Conservation (phyloP, 1,284 basidiomycete genomes). For the Trametes sp. region DNA sequence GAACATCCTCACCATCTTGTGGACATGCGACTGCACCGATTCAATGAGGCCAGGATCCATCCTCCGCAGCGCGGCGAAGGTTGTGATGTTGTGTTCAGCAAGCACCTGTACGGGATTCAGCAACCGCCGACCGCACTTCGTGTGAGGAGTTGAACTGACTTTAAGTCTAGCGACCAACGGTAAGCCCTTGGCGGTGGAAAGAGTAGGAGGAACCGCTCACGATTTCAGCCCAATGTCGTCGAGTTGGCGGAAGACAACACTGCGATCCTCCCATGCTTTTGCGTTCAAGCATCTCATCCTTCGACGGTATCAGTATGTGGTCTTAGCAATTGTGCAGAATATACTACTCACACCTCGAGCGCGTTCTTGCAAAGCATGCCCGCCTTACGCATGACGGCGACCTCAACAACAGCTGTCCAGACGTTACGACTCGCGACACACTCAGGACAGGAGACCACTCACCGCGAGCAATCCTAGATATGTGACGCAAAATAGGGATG, state of each 20-base stretch:
- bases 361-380: constrained; percentile 74
- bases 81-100: constrained; percentile 73
- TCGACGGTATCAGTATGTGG: not conserved
- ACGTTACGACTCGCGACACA: not conserved
- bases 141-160: constrained; percentile 44
- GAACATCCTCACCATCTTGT: not conserved
- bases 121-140: not conserved
- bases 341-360: constrained; percentile 66
- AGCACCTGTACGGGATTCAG: constrained; percentile 62
- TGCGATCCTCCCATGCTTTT: constrained; percentile 87
- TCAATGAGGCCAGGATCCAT: constrained; percentile 70
- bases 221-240: constrained; percentile 88
- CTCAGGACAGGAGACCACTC: constrained; percentile 10
- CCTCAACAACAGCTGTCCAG: constrained; percentile 71
- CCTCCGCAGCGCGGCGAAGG: constrained; percentile 62
- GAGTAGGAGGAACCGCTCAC: constrained; percentile 50
- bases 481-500: constrained; percentile 69
- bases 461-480: constrained; percentile 73
- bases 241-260: constrained; percentile 80
- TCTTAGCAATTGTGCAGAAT: not conserved
- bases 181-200: not conserved
- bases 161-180: constrained; percentile 54
- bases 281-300: constrained; percentile 78
- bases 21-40: constrained; percentile 48
- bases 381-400: constrained; percentile 65